Conservation (phyloP, 768 basidiomycete species). For the Hygrocybe coccinea region DNA sequence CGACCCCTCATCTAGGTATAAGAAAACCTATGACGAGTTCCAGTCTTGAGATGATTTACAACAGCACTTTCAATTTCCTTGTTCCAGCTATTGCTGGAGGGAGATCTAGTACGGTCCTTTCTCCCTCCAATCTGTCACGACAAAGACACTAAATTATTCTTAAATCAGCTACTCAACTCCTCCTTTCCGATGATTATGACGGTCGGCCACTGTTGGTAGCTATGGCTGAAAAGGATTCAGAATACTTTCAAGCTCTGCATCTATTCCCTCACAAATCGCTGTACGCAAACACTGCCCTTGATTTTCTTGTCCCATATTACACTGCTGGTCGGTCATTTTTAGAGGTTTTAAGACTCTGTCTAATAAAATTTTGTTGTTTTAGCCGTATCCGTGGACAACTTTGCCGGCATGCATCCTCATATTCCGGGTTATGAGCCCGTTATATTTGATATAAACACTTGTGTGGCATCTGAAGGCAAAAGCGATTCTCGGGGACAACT, state of each 20-base stretch:
- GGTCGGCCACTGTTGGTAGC: slow-evolving; percentile 2
- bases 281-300: background rate
- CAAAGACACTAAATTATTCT: background rate
- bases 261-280: slow-evolving; percentile 1
- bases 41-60: background rate
- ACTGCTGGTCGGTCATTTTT: background rate
- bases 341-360: background rate
- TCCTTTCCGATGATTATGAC: background rate
- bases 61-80: background rate
- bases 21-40: background rate
- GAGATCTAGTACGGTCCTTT: background rate
- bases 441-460: background rate
- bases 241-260: background rate
- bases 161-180: background rate
- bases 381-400: background rate
- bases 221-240: background rate
- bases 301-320: slow-evolving; percentile 3
- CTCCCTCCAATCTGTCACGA: background rate
- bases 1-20: slow-evolving; percentile 1
- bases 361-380: background rate
- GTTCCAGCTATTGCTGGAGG: background rate
- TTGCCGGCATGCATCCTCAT: background rate
- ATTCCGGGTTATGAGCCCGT: slow-evolving; percentile 1
- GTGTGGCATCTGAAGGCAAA: background rate
- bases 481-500: background rate